Percentiles rank a stretch among this genome's conserved stretches.
These are phyloP conservation scores for Lycium ferocissimum DNA, from an alignment of 257 asterid species.

Conservation along the genomic window DNA sequence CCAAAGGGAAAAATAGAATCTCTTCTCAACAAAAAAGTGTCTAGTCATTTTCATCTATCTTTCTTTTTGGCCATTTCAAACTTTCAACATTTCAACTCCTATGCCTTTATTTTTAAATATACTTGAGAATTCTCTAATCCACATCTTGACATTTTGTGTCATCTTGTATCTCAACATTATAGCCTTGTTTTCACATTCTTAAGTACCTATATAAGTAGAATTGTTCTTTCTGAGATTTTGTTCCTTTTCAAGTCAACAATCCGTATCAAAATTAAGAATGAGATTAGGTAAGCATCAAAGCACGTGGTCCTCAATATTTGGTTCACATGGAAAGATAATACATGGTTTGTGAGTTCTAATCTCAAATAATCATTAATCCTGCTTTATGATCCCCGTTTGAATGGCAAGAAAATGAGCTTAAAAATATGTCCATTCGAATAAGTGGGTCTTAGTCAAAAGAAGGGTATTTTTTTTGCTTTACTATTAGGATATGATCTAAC, in stretches of 20 bases:
- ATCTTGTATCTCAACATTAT: neutral
- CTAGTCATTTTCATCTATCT: neutral
- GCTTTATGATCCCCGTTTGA: constrained; percentile 29
- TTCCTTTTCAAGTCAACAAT: constrained; percentile 41
- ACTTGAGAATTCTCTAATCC: neutral
- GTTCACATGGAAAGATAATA: constrained; percentile 40
- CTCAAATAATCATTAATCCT: constrained; percentile 33
- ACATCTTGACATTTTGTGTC: constrained; percentile 10
- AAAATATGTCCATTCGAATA: neutral
- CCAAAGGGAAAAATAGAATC: neutral
- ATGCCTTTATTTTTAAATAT: neutral
- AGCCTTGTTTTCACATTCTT: neutral
- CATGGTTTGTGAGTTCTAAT: constrained; percentile 16
- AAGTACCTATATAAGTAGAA: neutral
- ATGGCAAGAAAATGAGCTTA: constrained; percentile 1
- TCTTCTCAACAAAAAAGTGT: neutral
- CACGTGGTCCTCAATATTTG: constrained; percentile 35
- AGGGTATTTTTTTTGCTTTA: neutral
- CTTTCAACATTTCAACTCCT: neutral
- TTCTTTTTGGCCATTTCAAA: neutral
- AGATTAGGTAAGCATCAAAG: constrained; percentile 34
- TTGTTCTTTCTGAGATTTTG: neutral
- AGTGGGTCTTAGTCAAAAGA: constrained; percentile 33
- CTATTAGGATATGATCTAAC: neutral
- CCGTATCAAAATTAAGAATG: neutral